Percentiles rank a stretch among this genome's conserved stretches.
Conservation (phyloP, 2,329 filamentous ascomycete genomes). For the Chrysosporium keratinophilum region DNA sequence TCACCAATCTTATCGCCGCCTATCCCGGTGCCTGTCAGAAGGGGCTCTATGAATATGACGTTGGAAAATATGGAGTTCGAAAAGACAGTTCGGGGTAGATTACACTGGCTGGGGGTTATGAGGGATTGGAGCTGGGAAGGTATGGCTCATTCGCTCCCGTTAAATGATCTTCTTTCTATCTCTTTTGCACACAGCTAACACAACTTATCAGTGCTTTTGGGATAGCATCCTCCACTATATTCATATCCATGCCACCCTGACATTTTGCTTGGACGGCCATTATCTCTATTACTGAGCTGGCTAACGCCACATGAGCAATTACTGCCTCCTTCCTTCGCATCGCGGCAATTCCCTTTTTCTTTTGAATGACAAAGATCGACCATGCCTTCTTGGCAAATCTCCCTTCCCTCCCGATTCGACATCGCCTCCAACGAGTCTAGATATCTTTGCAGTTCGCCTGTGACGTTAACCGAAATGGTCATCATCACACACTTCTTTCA, state of each 20-base stretch:
- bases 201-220: background rate
- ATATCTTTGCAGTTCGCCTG: slow-evolving; percentile 4
- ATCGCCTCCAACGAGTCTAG: background rate
- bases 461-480: background rate
- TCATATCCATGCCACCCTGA: too few species aligned
- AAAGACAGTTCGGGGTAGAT: slow-evolving; percentile 53
- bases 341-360: background rate
- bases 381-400: too few species aligned
- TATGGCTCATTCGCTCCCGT: slow-evolving; percentile 21
- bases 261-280: too few species aligned
- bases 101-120: slow-evolving; percentile 65
- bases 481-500: background rate
- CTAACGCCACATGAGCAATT: too few species aligned
- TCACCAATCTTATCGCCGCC: background rate
- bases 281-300: too few species aligned
- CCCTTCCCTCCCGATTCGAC: background rate
- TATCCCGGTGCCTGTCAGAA: background rate
- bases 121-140: slow-evolving; percentile 63
- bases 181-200: background rate
- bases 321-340: background rate
- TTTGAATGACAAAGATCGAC: too few species aligned
- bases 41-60: slow-evolving; percentile 24
- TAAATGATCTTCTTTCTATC: background rate
- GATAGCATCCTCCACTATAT: background rate
- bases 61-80: slow-evolving; percentile 45